Conservation (phyloP, 2,329 filamentous ascomycete genomes). For the Eutypa lata region DNA sequence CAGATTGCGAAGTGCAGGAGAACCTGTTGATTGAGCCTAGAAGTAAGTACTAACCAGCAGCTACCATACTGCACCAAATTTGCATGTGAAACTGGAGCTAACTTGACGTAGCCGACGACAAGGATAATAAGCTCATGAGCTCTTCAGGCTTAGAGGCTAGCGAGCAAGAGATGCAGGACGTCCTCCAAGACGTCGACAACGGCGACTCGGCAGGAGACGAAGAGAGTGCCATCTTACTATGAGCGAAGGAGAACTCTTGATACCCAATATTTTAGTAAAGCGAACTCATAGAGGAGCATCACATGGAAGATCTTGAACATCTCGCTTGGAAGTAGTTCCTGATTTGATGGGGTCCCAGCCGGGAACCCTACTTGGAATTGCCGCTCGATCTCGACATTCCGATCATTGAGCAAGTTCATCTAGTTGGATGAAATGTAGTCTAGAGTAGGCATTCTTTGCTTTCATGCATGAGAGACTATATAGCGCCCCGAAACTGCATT, state of each 20-base stretch:
- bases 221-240: slow-evolving; percentile 8
- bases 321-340: slow-evolving; percentile 1
- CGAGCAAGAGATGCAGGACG: slow-evolving; percentile 58
- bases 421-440: too few species aligned
- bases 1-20: slow-evolving; percentile 90
- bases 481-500: too few species aligned
- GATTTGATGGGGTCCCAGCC: too few species aligned
- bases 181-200: slow-evolving; percentile 41
- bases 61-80: slow-evolving; percentile 6
- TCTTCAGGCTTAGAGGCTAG: slow-evolving; percentile 64
- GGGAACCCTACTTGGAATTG: too few species aligned
- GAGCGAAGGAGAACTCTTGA: neutral
- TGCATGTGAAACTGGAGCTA: slow-evolving; percentile 16
- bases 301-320: neutral
- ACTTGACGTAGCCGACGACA: slow-evolving; percentile 56
- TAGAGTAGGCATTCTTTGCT: too few species aligned
- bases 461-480: too few species aligned
- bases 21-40: slow-evolving; percentile 80
- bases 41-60: slow-evolving; percentile 46
- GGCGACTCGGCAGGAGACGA: slow-evolving; percentile 22
- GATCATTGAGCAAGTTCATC: neutral
- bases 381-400: neutral
- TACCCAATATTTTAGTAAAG: neutral
- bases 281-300: neutral
- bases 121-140: slow-evolving; percentile 65